Evolutionary conservation across 768 basidiomycete species (phyloP).

Genomic region (Mycena maculata): DNA sequence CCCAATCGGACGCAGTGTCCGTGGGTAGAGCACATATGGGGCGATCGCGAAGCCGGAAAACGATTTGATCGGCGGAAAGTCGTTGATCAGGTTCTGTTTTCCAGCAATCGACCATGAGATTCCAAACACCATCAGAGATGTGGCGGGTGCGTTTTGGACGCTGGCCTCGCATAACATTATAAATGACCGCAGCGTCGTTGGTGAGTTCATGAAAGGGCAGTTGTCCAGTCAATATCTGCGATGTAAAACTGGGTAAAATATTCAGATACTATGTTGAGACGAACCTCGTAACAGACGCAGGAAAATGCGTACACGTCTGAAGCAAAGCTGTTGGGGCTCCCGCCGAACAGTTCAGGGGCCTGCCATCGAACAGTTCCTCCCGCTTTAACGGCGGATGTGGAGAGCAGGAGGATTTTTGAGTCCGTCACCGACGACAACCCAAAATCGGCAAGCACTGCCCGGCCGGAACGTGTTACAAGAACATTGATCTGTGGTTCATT

Average conservation of each 20-base stretch:
- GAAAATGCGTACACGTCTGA: slow-evolving; percentile 46
- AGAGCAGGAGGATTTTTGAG: slow-evolving; percentile 31
- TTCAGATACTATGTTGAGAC: neutral
- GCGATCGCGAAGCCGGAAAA: slow-evolving; percentile 25
- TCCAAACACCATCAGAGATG: slow-evolving; percentile 22
- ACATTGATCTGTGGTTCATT: slow-evolving; percentile 38
- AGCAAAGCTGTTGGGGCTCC: slow-evolving; percentile 32
- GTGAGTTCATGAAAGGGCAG: slow-evolving; percentile 36
- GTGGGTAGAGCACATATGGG: slow-evolving; percentile 23
- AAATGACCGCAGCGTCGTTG: slow-evolving; percentile 34
- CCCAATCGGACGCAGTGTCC: slow-evolving; percentile 22
- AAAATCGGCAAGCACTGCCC: slow-evolving; percentile 44
- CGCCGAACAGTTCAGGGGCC: slow-evolving; percentile 42
- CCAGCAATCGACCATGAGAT: slow-evolving; percentile 31
- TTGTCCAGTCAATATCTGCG: slow-evolving; percentile 42
- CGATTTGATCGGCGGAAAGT: slow-evolving; percentile 12
- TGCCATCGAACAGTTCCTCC: slow-evolving; percentile 43
- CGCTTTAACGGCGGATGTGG: slow-evolving; percentile 30
- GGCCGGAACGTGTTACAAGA: slow-evolving; percentile 38
- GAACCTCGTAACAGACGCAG: slow-evolving; percentile 45
- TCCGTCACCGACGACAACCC: slow-evolving; percentile 41
- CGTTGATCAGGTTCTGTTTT: slow-evolving; percentile 8
- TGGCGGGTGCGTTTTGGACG: slow-evolving; percentile 9
- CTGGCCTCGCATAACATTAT: slow-evolving; percentile 30
- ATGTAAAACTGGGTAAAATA: neutral